A percentile compares a stretch with the other conserved stretches of the same genome.
Conservation (phyloP, 371 early-diverging fungal genomes). For the Circinella umbellata region DNA sequence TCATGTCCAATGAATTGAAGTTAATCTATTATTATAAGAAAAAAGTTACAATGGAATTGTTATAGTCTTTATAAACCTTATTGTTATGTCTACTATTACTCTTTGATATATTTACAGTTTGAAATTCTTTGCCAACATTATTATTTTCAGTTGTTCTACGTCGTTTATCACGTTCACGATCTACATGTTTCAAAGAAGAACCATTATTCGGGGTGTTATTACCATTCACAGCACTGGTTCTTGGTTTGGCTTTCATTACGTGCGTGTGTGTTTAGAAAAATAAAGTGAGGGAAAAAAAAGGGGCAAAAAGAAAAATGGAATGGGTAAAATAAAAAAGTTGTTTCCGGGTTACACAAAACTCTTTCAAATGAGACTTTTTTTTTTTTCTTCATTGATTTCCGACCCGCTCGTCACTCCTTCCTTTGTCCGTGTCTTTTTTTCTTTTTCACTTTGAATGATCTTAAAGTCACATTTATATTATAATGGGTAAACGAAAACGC, state of each 20-base stretch:
- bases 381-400: too few relatives aligned
- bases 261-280: slow-evolving; percentile 24
- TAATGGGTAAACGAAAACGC: not conserved
- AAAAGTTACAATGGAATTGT: not conserved
- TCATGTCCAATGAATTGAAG: slow-evolving; percentile 46
- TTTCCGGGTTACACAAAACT: not conserved
- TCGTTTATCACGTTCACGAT: slow-evolving; percentile 51
- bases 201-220: not conserved
- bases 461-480: not conserved
- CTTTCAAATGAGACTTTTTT: not conserved
- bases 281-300: slow-evolving; percentile 2
- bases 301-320: slow-evolving; percentile 11
- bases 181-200: slow-evolving; percentile 24
- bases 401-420: too few relatives aligned
- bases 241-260: slow-evolving; percentile 33
- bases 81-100: too few relatives aligned
- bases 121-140: slow-evolving; percentile 56
- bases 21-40: slow-evolving; percentile 36
- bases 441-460: not conserved
- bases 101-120: slow-evolving; percentile 33
- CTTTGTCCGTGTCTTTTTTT: not conserved
- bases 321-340: not conserved
- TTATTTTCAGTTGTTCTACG: slow-evolving; percentile 33
- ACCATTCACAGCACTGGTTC: slow-evolving; percentile 14
- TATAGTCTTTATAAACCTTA: not conserved